These are phyloP conservation scores for Phialophora tarda DNA, from an alignment of 2,329 filamentous ascomycete species.

Conservation along the genomic window DNA sequence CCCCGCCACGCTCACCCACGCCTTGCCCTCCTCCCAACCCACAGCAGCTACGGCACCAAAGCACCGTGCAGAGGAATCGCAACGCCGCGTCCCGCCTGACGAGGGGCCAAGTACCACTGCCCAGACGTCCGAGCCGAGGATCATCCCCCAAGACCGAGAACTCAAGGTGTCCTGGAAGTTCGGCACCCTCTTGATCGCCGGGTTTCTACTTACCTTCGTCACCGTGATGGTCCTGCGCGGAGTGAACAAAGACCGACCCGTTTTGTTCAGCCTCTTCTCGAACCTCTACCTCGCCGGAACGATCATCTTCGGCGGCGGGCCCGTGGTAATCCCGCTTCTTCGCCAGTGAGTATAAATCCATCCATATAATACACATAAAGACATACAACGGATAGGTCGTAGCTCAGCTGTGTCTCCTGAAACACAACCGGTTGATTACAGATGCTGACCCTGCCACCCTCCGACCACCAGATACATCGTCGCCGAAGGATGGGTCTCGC, in stretches of 20 bases:
- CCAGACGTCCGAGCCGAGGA: conserved; percentile 1
- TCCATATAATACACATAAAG: not conserved
- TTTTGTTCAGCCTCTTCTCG: conserved; percentile 67
- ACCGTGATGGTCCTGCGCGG: conserved; percentile 59
- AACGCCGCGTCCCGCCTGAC: not conserved
- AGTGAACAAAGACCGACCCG: conserved; percentile 48
- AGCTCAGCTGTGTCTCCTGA: not conserved
- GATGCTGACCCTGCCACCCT: not conserved
- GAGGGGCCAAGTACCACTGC: not conserved
- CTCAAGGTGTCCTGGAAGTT: conserved; percentile 45
- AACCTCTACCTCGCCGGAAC: conserved; percentile 78
- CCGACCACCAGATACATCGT: conserved; percentile 61
- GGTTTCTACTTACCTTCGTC: conserved; percentile 65
- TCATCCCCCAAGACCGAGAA: conserved; percentile 10
- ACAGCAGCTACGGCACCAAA: not conserved
- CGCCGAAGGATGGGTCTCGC: conserved; percentile 70
- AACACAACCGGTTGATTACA: not conserved
- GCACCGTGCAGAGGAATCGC: not conserved
- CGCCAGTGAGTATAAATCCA: conserved; percentile 42
- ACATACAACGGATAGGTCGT: not conserved
- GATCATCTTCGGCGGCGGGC: conserved; percentile 68
- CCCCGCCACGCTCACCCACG: not conserved
- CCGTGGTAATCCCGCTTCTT: conserved; percentile 68
- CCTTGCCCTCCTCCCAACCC: not conserved
- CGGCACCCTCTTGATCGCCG: conserved; percentile 47